A percentile compares a stretch with the other conserved stretches of the same genome.
phyloP scores from a whole-genome alignment of 352 stramenopile species.

The Pythium chondricola region DNA sequence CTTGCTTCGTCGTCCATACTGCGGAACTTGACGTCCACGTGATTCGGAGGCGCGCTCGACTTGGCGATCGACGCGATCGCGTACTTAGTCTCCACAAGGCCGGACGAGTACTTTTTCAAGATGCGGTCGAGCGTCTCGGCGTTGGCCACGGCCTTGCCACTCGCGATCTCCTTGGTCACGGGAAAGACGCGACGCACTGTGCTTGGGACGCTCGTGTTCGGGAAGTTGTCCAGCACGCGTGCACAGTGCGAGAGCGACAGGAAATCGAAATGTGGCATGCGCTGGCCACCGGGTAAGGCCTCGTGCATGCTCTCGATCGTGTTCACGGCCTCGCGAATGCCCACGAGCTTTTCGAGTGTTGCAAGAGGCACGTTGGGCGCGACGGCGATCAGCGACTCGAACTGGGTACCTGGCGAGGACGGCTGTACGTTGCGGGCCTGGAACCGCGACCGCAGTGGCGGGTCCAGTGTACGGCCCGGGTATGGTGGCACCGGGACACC shows the following conservation, averaged over 20 bases:
- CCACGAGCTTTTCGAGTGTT: slow-evolving; percentile 60
- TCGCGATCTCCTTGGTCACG: slow-evolving; percentile 39
- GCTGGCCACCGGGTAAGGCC: slow-evolving; percentile 21
- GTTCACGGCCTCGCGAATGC: slow-evolving; percentile 64
- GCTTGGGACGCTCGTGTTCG: slow-evolving; percentile 26
- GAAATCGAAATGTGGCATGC: slow-evolving; percentile 72
- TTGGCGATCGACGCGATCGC: slow-evolving; percentile 32
- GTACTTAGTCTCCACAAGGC: slow-evolving; percentile 25
- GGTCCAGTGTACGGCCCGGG: slow-evolving; percentile 77
- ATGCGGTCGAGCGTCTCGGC: slow-evolving; percentile 48
- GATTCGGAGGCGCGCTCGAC: slow-evolving; percentile 6
- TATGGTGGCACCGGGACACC: slow-evolving; percentile 85
- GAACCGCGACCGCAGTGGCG: slow-evolving; percentile 83
- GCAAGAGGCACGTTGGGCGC: slow-evolving; percentile 43
- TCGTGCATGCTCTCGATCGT: slow-evolving; percentile 59
- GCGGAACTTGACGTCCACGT: slow-evolving; percentile 9
- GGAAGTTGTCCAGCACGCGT: slow-evolving; percentile 46
- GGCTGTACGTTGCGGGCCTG: slow-evolving; percentile 65
- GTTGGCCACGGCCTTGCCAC: slow-evolving; percentile 31
- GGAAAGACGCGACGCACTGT: slow-evolving; percentile 52
- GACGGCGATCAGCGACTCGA: slow-evolving; percentile 43
- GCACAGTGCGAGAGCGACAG: slow-evolving; percentile 56
- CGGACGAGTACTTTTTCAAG: slow-evolving; percentile 36
- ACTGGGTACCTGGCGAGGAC: slow-evolving; percentile 51
- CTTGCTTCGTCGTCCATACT: slow-evolving; percentile 2